Conservation (phyloP, 2,329 filamentous ascomycete genomes). For the Colletotrichum liriopes region DNA sequence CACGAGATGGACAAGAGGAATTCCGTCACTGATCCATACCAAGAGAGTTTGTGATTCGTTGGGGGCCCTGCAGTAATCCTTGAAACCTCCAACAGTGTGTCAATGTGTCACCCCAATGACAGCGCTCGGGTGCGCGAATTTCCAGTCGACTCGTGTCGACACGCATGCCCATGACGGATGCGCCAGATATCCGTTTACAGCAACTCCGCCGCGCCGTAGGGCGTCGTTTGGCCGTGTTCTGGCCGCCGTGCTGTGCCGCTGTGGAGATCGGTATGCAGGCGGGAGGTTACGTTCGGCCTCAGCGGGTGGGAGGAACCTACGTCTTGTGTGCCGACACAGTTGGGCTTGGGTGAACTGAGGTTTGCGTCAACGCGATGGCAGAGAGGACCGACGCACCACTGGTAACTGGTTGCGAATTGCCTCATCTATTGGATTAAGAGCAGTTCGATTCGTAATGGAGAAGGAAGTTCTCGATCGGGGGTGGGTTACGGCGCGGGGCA, state of each 20-base stretch:
- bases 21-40: background rate
- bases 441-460: too few relatives aligned
- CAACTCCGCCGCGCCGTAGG: slow-evolving; percentile 7
- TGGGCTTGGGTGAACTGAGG: background rate
- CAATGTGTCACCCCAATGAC: background rate
- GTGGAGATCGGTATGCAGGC: slow-evolving; percentile 7
- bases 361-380: background rate
- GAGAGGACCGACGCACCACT: background rate
- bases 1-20: background rate
- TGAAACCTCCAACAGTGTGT: background rate
- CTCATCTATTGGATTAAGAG: background rate
- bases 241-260: slow-evolving; percentile 6
- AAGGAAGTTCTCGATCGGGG: too few relatives aligned
- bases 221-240: slow-evolving; percentile 2
- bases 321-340: background rate
- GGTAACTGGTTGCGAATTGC: background rate
- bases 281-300: slow-evolving; percentile 10
- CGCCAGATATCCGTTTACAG: background rate
- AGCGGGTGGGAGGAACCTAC: background rate
- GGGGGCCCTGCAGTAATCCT: background rate
- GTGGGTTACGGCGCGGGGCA: background rate
- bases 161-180: too few relatives aligned
- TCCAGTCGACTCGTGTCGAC: background rate
- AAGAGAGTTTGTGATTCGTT: background rate
- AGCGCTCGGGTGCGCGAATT: background rate